Conservation (phyloP, 306 rosid species). For the Clitoria ternatea region DNA sequence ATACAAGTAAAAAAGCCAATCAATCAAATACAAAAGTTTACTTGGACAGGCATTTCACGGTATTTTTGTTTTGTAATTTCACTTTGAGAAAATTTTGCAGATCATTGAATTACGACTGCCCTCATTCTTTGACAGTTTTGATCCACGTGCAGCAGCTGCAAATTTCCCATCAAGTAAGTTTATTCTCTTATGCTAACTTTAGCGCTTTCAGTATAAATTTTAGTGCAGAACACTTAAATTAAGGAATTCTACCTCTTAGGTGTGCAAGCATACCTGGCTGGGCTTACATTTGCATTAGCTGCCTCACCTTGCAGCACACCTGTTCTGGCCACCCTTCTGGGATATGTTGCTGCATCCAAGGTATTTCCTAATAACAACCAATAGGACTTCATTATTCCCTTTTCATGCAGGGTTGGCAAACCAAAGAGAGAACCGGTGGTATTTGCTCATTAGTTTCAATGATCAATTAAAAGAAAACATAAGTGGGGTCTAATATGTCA, state of each 20-base stretch:
- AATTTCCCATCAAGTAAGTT: constrained; percentile 84
- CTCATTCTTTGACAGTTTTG: constrained; percentile 81
- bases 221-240: constrained; percentile 5
- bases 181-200: neutral
- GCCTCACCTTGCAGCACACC: constrained; percentile 99
- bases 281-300: constrained; percentile 95
- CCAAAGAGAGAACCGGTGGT: neutral
- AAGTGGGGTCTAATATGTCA: neutral
- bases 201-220: neutral
- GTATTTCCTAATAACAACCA: constrained; percentile 35
- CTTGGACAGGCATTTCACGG: neutral
- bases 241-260: constrained; percentile 43
- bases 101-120: constrained; percentile 80
- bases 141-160: constrained; percentile 86
- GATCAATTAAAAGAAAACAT: neutral
- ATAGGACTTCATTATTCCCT: constrained; percentile 18
- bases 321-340: constrained; percentile 77
- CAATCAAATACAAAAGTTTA: neutral
- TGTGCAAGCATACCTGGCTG: constrained; percentile 93
- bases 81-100: constrained; percentile 41
- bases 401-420: neutral
- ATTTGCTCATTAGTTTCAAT: neutral
- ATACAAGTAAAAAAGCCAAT: neutral
- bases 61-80: constrained; percentile 7
- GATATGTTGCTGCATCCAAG: constrained; percentile 96